phyloP scores from a whole-genome alignment of 179 eudicot species.

The Spergularia azorica region DNA sequence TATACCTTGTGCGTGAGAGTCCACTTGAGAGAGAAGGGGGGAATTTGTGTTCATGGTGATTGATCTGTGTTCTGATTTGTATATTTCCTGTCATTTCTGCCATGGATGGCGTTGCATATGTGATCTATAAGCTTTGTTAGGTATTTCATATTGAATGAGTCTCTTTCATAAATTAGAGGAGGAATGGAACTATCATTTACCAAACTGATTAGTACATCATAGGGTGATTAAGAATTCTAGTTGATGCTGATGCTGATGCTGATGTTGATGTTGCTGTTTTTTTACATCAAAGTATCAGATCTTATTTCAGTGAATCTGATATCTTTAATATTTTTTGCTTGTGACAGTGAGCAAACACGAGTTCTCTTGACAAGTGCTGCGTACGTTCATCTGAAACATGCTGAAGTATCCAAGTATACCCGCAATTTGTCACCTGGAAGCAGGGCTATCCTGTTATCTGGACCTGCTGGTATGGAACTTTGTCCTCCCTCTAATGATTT shows the following conservation, averaged over 20 bases:
- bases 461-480: constrained; percentile 77
- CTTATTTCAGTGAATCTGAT: constrained; percentile 1
- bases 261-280: not conserved
- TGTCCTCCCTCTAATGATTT: constrained; percentile 1
- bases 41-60: not conserved
- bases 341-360: constrained; percentile 79
- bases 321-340: constrained; percentile 14
- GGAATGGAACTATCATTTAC: too few relatives aligned
- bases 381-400: constrained; percentile 83
- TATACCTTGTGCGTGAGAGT: too few relatives aligned
- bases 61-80: constrained; percentile 1
- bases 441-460: constrained; percentile 84
- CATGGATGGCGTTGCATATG: not conserved
- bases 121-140: not conserved
- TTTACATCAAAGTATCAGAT: not conserved
- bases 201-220: too few relatives aligned
- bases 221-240: too few relatives aligned
- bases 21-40: too few relatives aligned
- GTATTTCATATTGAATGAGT: too few relatives aligned
- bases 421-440: constrained; percentile 92
- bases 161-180: too few relatives aligned
- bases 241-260: too few relatives aligned
- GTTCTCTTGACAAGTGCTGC: constrained; percentile 84
- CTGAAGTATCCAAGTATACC: constrained; percentile 89
- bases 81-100: not conserved